Conservation (phyloP, 495 filamentous ascomycete genomes). For the Penicillium silybi region DNA sequence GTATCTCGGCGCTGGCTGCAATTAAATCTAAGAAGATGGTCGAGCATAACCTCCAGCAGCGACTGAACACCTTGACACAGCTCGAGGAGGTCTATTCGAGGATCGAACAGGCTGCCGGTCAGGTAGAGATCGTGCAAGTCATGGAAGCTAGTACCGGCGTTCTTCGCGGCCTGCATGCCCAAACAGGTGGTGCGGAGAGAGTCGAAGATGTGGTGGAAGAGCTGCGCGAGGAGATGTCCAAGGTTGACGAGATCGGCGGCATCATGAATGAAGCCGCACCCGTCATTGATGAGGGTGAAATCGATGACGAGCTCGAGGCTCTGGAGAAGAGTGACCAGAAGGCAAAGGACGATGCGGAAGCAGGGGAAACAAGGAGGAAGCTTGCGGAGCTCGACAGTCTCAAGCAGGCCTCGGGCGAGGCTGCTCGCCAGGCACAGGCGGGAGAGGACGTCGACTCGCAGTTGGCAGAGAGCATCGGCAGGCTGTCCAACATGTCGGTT, state of each 20-base stretch:
- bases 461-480: slow-evolving; percentile 37
- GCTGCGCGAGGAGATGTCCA: slow-evolving; percentile 74
- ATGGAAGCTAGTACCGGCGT: slow-evolving; percentile 75
- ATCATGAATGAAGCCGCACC: slow-evolving; percentile 62
- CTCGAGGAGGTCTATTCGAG: slow-evolving; percentile 74
- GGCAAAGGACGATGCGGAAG: slow-evolving; percentile 50
- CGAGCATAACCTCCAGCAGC: slow-evolving; percentile 64
- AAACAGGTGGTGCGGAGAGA: slow-evolving; percentile 71
- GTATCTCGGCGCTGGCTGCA: slow-evolving; percentile 66
- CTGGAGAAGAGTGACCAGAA: slow-evolving; percentile 64
- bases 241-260: slow-evolving; percentile 75
- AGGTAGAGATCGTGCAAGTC: slow-evolving; percentile 71
- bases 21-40: slow-evolving; percentile 79
- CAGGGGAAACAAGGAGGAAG: slow-evolving; percentile 39
- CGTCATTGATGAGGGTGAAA: slow-evolving; percentile 73
- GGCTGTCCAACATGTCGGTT: slow-evolving; percentile 42
- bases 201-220: slow-evolving; percentile 72
- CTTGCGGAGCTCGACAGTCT: slow-evolving; percentile 44
- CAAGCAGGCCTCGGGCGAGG: slow-evolving; percentile 34
- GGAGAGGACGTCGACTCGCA: slow-evolving; percentile 27
- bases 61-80: slow-evolving; percentile 68
- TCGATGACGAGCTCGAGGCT: slow-evolving; percentile 82
- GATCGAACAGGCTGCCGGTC: slow-evolving; percentile 81
- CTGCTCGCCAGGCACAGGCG: slow-evolving; percentile 21
- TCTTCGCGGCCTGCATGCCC: slow-evolving; percentile 65